phyloP scores from a whole-genome alignment of 768 basidiomycete species.

The Obba rivulosa region DNA sequence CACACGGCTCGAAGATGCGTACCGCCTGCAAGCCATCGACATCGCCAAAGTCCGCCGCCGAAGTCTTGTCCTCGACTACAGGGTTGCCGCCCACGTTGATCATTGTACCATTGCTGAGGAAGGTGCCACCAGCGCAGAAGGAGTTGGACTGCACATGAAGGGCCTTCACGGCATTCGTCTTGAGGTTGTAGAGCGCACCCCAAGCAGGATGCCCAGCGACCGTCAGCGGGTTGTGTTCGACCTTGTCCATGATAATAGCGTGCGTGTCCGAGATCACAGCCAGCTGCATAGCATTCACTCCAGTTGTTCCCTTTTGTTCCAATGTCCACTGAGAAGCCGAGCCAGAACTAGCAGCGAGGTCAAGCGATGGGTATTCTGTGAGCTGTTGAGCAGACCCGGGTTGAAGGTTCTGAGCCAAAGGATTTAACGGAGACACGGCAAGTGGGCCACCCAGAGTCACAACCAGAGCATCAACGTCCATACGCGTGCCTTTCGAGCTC shows the following conservation, averaged over 20 bases:
- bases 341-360: conserved; percentile 6
- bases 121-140: conserved; percentile 81
- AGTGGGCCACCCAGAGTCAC: conserved; percentile 41
- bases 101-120: conserved; percentile 71
- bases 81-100: conserved; percentile 82
- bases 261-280: conserved; percentile 62
- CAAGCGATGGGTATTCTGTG: conserved; percentile 14
- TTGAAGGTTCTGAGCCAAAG: conserved; percentile 5
- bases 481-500: conserved; percentile 27
- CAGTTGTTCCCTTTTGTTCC: conserved; percentile 61
- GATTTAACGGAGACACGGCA: neutral
- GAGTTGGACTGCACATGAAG: conserved; percentile 72
- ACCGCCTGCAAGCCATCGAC: conserved; percentile 68
- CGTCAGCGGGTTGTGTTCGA: conserved; percentile 77
- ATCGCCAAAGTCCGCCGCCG: conserved; percentile 72
- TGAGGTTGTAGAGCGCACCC: conserved; percentile 69
- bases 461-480: conserved; percentile 64
- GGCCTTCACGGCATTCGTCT: conserved; percentile 55
- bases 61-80: conserved; percentile 57
- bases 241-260: conserved; percentile 76
- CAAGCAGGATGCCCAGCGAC: conserved; percentile 76
- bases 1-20: conserved; percentile 67
- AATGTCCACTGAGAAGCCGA: conserved; percentile 45
- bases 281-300: conserved; percentile 77
- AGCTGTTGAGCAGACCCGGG: conserved; percentile 2